phyloP scores from a whole-genome alignment of 305 asterid genomes.

The Andrographis paniculata region DNA sequence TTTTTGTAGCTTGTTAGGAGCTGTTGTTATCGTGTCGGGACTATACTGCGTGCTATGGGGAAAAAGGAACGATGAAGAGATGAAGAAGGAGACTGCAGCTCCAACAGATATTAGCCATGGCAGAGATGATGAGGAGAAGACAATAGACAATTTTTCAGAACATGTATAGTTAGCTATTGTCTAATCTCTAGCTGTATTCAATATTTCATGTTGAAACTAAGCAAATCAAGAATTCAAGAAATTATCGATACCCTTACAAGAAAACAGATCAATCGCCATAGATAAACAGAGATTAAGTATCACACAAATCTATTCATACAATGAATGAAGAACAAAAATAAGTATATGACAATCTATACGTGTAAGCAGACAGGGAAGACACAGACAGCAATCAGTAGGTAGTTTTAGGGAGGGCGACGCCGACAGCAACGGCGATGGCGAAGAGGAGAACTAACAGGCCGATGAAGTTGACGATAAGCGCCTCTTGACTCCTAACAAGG shows the following conservation, averaged over 20 bases:
- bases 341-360: no score
- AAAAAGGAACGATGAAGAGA: slow-evolving; percentile 2
- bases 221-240: no score
- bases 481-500: slow-evolving; percentile 31
- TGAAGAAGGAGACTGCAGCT: neutral
- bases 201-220: no score
- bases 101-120: neutral
- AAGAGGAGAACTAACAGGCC: slow-evolving; percentile 39
- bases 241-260: no score
- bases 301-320: no score
- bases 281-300: no score
- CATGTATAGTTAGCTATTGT: neutral
- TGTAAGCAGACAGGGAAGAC: no score
- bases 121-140: neutral
- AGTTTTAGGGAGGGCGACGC: slow-evolving; percentile 19
- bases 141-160: neutral
- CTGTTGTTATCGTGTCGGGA: slow-evolving; percentile 16
- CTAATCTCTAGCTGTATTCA: no score
- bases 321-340: no score
- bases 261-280: no score
- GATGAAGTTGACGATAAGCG: slow-evolving; percentile 39
- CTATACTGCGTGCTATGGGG: slow-evolving; percentile 23
- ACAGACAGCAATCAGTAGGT: neutral
- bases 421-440: slow-evolving; percentile 32
- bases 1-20: slow-evolving; percentile 19